Base-by-base conservation (phyloP, 2,329 filamentous ascomycete species). In the Helminthosporium solani region DNA sequence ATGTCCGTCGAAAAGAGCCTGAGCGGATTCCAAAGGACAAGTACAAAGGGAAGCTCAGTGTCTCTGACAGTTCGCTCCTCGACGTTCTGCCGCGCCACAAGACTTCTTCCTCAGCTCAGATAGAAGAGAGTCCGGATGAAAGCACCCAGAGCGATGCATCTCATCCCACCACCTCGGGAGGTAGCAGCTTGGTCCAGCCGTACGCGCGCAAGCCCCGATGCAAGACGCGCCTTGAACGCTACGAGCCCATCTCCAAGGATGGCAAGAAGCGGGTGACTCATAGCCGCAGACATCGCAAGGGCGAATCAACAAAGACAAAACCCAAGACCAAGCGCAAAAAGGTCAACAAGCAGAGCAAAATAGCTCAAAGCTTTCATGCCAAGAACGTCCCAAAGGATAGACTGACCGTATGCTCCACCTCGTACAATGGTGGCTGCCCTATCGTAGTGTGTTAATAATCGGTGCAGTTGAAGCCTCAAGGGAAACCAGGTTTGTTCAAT, bases 191-290 rank as follows among this genome's bases (percentile, higher is more conserved):
- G 16, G 54, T 51, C 43, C 54, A 61, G 33, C 54, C 46, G 7
- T 78, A 75, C 60, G 66, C 70, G 55, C 72, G 70, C 46, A 71
- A 66, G 47, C 63, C 72, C 52, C 70, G 76, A 44, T 70, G 70
- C 60, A 78, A 74, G 60, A 77, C 74, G 19, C 72, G 69, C 30
- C 62, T 66, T 33, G 75, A 77, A 46, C 69, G 66, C 44, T 78
- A 78, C 52, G 68, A 72, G 31, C 60, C 66, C 18, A 71, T 71
- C 47, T 40, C 46, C 27, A 60, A 59, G 45, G 53, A 48, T 42
- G 49, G 47, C 23, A 60, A 58, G 48, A 60, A 67, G 56, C 57
- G 51, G 52, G 53, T 56, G 15, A 53, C 43, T 41, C 54, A 56
- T 49, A 44, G 42, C 42, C 49, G 52, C 42, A 52, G 49, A 28